Evolutionary conservation across 2,329 filamentous ascomycete species (phyloP).

Genomic region (Cordyceps cateniannulata): DNA sequence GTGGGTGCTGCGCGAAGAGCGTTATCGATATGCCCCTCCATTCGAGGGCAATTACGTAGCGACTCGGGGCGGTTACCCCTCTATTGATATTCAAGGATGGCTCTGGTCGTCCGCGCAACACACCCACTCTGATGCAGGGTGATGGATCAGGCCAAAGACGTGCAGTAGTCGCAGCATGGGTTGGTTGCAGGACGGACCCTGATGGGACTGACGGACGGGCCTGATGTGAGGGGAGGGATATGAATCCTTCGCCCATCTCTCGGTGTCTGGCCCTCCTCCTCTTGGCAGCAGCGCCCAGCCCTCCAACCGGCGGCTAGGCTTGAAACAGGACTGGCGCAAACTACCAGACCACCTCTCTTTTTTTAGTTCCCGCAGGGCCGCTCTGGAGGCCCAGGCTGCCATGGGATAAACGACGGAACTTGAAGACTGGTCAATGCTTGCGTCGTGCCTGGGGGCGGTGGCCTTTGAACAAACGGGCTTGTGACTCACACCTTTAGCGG

Average conservation of each 20-base stretch:
- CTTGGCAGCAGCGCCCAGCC: neutral
- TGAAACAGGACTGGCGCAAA: neutral
- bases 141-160: conserved; percentile 3
- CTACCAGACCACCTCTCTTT: neutral
- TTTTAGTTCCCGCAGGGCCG: neutral
- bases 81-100: conserved; percentile 4
- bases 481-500: neutral
- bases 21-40: conserved; percentile 11
- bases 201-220: neutral
- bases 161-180: neutral
- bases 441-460: neutral
- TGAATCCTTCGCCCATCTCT: neutral
- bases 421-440: neutral
- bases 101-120: conserved; percentile 5
- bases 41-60: neutral
- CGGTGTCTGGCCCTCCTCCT: neutral
- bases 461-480: neutral
- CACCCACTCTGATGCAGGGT: conserved; percentile 4
- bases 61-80: conserved; percentile 1
- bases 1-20: neutral
- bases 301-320: conserved; percentile 4
- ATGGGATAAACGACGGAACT: neutral
- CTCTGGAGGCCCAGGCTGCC: neutral
- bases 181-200: neutral
- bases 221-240: neutral